A percentile compares a stretch with the other conserved stretches of the same genome.
phyloP scores from a whole-genome alignment of 352 stramenopile species.

The Phytopythium sindhum region DNA sequence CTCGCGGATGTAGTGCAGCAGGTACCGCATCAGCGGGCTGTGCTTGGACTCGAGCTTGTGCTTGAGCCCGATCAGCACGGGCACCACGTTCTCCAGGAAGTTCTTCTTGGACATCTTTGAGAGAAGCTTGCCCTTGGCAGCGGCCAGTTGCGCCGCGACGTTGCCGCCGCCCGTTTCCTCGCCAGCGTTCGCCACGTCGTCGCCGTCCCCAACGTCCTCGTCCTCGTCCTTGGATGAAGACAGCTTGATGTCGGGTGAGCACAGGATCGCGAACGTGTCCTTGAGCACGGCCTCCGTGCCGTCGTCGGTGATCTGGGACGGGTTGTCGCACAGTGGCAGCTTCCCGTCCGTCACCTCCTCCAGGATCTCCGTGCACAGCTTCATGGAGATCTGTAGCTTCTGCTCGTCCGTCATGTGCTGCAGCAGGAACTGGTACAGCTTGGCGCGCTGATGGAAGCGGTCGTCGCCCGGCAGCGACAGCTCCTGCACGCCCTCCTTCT shows the following conservation, averaged over 20 bases:
- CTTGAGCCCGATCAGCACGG: slow-evolving; percentile 95
- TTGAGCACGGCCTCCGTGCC: slow-evolving; percentile 87
- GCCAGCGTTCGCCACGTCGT: slow-evolving; percentile 27
- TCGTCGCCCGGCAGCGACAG: slow-evolving; percentile 53
- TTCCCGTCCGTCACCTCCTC: slow-evolving; percentile 87
- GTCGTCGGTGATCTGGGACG: slow-evolving; percentile 75
- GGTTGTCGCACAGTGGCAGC: slow-evolving; percentile 65
- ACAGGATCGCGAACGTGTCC: slow-evolving; percentile 86
- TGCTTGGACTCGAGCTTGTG: slow-evolving; percentile 91
- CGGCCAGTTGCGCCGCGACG: slow-evolving; percentile 72
- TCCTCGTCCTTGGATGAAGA: slow-evolving; percentile 46
- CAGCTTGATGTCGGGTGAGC: slow-evolving; percentile 86
- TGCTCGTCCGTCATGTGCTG: slow-evolving; percentile 95
- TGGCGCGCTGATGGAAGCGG: slow-evolving; percentile 64
- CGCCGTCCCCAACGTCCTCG: slow-evolving; percentile 60
- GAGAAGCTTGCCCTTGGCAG: slow-evolving; percentile 91
- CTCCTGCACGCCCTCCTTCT: slow-evolving; percentile 62
- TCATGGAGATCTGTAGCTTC: slow-evolving; percentile 94
- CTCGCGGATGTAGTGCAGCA: slow-evolving; percentile 94
- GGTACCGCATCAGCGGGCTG: slow-evolving; percentile 91
- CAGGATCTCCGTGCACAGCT: slow-evolving; percentile 93
- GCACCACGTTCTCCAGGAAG: slow-evolving; percentile 96
- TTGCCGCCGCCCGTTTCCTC: slow-evolving; percentile 33
- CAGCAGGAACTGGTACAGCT: slow-evolving; percentile 94
- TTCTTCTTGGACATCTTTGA: slow-evolving; percentile 97